Conservation (phyloP, 2,329 filamentous ascomycete species). For the Bipolaris zeicola region DNA sequence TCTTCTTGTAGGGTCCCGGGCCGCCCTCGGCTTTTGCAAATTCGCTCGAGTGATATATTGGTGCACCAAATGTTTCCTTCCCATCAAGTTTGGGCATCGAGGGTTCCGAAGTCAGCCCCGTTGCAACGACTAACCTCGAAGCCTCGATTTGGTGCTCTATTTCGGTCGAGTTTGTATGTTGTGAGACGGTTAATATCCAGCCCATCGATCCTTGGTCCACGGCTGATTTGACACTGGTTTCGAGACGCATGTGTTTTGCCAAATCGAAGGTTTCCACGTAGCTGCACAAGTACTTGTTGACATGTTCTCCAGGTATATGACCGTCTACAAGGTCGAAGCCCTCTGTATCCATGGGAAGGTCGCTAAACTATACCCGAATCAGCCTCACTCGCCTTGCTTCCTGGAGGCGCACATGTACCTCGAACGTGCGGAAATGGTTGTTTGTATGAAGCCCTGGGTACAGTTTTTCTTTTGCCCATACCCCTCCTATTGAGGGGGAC, state of each 20-base stretch:
- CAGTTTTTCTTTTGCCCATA: conserved; percentile 51
- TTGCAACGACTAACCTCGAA: conserved; percentile 64
- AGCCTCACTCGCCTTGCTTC: not conserved
- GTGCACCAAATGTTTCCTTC: conserved; percentile 57
- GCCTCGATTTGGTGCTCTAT: conserved; percentile 27
- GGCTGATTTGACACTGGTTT: conserved; percentile 58
- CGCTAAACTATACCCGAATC: conserved; percentile 41
- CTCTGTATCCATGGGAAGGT: conserved; percentile 40
- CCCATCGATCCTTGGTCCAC: conserved; percentile 44
- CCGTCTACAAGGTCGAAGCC: conserved; percentile 49
- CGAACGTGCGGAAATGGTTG: conserved; percentile 48
- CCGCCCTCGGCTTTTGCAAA: conserved; percentile 53
- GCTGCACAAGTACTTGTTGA: conserved; percentile 63
- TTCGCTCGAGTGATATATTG: conserved; percentile 64
- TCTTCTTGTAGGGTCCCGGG: conserved; percentile 43
- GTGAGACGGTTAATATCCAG: conserved; percentile 28
- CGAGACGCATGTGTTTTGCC: conserved; percentile 55
- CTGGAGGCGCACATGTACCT: not conserved
- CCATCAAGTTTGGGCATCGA: conserved; percentile 60
- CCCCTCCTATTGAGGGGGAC: conserved; percentile 49
- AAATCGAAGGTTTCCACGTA: conserved; percentile 54
- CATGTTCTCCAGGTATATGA: conserved; percentile 64
- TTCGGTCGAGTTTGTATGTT: not conserved
- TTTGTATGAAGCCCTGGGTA: conserved; percentile 54
- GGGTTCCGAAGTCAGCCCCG: conserved; percentile 65